These are phyloP conservation scores for Yamadazyma triangularis DNA, from an alignment of 1,139 yeast species.

Conservation along the genomic window DNA sequence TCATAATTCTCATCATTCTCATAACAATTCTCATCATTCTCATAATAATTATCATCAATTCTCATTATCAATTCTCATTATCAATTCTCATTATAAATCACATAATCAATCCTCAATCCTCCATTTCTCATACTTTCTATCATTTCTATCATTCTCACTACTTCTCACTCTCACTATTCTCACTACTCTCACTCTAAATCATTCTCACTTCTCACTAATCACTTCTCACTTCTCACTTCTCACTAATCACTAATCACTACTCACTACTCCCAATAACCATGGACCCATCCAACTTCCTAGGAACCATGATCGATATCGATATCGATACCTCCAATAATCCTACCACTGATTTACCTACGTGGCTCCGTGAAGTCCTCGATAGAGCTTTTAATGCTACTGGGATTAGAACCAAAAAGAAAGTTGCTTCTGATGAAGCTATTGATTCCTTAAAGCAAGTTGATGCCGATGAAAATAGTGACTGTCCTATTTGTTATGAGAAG, in stretches of 20 bases:
- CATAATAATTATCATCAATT: too few relatives aligned
- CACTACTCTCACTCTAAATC: neutral
- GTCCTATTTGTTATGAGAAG: constrained; percentile 43
- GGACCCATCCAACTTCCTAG: constrained; percentile 6
- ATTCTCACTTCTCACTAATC: neutral
- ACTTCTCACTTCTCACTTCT: neutral
- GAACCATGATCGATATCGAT: constrained; percentile 24
- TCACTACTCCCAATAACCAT: constrained; percentile 1
- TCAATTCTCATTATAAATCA: too few relatives aligned
- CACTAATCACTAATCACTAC: constrained; percentile 7
- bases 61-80: too few relatives aligned
- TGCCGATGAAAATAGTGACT: constrained; percentile 23
- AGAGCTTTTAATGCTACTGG: constrained; percentile 32
- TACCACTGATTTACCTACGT: constrained; percentile 24
- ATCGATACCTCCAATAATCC: constrained; percentile 15
- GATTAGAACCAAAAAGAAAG: constrained; percentile 19
- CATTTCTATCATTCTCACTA: neutral
- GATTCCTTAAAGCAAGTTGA: constrained; percentile 18
- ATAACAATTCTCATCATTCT: too few relatives aligned
- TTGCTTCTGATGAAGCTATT: constrained; percentile 41
- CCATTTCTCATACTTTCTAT: neutral
- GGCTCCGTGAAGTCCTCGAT: constrained; percentile 38
- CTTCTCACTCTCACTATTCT: neutral
- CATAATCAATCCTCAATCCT: too few relatives aligned
- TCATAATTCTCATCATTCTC: too few relatives aligned